A percentile compares a stretch with the other conserved stretches of the same genome.
These are phyloP conservation scores for Tuber borchii DNA, from an alignment of 495 filamentous ascomycete genomes.

Conservation along the genomic window DNA sequence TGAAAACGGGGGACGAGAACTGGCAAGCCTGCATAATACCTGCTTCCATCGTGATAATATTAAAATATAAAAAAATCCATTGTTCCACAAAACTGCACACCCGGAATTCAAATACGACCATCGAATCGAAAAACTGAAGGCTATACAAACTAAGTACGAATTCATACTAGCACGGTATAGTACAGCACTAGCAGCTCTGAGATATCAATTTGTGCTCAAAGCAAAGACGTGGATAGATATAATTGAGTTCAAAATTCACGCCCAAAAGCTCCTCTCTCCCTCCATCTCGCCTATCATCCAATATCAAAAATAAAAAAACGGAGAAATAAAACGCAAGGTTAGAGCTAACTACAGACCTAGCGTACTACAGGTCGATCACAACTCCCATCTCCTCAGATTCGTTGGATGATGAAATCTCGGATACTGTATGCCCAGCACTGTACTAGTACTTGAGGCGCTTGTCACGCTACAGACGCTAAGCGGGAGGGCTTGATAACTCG, in stretches of 20 bases:
- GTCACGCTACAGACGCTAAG: neutral
- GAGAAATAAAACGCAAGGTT: neutral
- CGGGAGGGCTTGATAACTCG: neutral
- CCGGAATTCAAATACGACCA: neutral
- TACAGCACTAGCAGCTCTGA: neutral
- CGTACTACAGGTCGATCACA: neutral
- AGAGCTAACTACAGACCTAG: neutral
- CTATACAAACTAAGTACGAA: neutral
- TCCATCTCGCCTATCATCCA: neutral
- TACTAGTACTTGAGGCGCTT: neutral
- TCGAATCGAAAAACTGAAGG: neutral
- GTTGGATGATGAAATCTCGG: neutral
- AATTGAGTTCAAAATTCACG: neutral
- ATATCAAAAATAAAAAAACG: neutral
- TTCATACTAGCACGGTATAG: neutral
- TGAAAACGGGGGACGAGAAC: neutral
- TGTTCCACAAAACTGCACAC: constrained; percentile 5
- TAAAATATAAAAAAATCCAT: neutral
- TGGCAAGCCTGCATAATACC: neutral
- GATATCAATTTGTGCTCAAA: neutral
- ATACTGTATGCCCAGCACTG: neutral
- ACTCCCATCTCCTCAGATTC: neutral
- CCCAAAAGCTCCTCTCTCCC: neutral
- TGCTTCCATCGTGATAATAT: neutral
- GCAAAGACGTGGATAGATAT: constrained; percentile 1